Evolutionary conservation across 345 rosid genomes (phyloP).

Genomic region (Dipteronia sinensis): DNA sequence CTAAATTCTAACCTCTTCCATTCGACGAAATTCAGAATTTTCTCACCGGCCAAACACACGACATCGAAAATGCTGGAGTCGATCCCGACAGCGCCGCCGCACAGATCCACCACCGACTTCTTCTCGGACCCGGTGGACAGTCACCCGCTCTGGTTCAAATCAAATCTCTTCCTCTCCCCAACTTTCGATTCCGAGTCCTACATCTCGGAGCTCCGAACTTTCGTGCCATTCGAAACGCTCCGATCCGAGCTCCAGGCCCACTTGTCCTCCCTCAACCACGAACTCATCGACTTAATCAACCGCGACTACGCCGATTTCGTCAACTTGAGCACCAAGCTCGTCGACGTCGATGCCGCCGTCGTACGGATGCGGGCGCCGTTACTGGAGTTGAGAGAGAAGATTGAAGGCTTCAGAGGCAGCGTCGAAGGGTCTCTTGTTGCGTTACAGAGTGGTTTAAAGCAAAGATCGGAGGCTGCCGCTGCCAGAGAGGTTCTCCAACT

Average conservation of each 20-base stretch:
- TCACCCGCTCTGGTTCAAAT: slow-evolving; percentile 95
- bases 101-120: slow-evolving; percentile 82
- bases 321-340: slow-evolving; percentile 92
- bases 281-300: slow-evolving; percentile 94
- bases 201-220: slow-evolving; percentile 92
- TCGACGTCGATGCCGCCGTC: slow-evolving; percentile 87
- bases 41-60: not conserved
- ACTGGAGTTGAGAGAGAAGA: slow-evolving; percentile 85
- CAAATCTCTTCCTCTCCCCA: slow-evolving; percentile 79
- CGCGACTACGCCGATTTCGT: slow-evolving; percentile 98
- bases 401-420: slow-evolving; percentile 71
- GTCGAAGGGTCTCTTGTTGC: slow-evolving; percentile 72
- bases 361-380: slow-evolving; percentile 98
- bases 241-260: slow-evolving; percentile 89
- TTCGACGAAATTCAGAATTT: not conserved
- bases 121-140: slow-evolving; percentile 89
- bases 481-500: slow-evolving; percentile 87
- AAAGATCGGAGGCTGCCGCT: slow-evolving; percentile 91
- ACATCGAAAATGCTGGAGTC: slow-evolving; percentile 51
- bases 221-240: slow-evolving; percentile 93
- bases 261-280: slow-evolving; percentile 89
- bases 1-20: not conserved
- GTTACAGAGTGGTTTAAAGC: slow-evolving; percentile 74
- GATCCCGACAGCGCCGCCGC: slow-evolving; percentile 49
- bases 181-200: slow-evolving; percentile 85